Conservation (phyloP, 2,329 filamentous ascomycete species). For the Colletotrichum nymphaeae region DNA sequence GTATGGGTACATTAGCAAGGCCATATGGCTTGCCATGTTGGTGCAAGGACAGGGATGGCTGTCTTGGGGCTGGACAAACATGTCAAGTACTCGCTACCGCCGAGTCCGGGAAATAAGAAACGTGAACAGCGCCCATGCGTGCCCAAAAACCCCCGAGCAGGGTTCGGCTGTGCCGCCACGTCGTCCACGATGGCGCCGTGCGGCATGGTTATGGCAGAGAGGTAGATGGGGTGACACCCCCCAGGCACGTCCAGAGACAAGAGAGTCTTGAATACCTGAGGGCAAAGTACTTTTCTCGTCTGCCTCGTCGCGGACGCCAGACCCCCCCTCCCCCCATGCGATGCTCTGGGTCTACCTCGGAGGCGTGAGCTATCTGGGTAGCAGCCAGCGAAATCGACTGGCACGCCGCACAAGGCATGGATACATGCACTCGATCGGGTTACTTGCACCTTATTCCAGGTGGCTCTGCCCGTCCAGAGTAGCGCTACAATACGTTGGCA, state of each 20-base stretch:
- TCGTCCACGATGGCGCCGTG: background rate
- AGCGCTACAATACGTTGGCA: background rate
- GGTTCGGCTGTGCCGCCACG: conserved; percentile 18
- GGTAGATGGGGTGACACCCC: background rate
- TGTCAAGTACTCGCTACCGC: conserved; percentile 21
- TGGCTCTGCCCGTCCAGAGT: background rate
- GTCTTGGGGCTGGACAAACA: conserved; percentile 13
- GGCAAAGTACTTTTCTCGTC: conserved; percentile 8
- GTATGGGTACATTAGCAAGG: conserved; percentile 27
- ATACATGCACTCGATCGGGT: conserved; percentile 23
- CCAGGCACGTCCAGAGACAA: background rate
- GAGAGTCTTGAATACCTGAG: conserved; percentile 9
- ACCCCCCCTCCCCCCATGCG: background rate
- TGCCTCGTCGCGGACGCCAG: conserved; percentile 1
- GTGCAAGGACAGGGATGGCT: conserved; percentile 10
- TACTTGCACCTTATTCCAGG: conserved; percentile 8
- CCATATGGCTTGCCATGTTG: background rate
- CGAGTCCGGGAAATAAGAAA: conserved; percentile 32
- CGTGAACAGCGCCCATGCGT: conserved; percentile 31
- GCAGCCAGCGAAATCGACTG: background rate
- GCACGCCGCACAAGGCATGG: conserved; percentile 13
- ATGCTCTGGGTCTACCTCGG: background rate
- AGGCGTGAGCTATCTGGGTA: conserved; percentile 15
- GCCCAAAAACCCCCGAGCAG: conserved; percentile 29
- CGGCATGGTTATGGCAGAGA: conserved; percentile 8